phyloP scores from a whole-genome alignment of 1,139 yeast genomes.

The Kodamaea suecica region DNA sequence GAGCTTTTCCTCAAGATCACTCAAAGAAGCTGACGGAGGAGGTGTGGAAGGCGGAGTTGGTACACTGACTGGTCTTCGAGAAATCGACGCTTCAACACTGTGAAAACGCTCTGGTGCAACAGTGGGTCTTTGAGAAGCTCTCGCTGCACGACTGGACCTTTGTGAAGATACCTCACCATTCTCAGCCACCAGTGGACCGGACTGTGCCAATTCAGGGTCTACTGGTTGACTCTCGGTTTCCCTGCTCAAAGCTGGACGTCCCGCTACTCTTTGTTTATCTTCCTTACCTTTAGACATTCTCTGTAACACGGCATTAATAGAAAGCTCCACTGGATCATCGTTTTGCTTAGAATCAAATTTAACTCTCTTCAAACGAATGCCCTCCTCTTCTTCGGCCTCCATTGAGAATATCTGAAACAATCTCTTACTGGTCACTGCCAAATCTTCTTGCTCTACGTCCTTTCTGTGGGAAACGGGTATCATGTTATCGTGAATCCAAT shows the following conservation, averaged over 20 bases:
- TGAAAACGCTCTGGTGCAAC: too few relatives aligned
- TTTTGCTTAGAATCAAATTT: constrained; percentile 4
- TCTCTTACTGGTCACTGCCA: constrained; percentile 32
- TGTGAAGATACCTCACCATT: too few relatives aligned
- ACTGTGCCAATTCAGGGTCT: too few relatives aligned
- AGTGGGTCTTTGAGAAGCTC: too few relatives aligned
- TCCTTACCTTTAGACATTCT: constrained; percentile 1
- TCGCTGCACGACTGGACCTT: too few relatives aligned
- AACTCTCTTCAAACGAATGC: neutral
- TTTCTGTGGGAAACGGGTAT: constrained; percentile 24
- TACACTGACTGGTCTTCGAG: neutral
- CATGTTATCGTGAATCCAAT: constrained; percentile 38
- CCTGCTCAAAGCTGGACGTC: too few relatives aligned
- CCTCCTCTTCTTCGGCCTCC: constrained; percentile 14
- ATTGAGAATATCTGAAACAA: constrained; percentile 34
- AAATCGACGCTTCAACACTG: neutral
- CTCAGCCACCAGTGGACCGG: too few relatives aligned
- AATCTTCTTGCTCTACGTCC: constrained; percentile 11
- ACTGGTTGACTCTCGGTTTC: too few relatives aligned
- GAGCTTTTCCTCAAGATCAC: constrained; percentile 3
- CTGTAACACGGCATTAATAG: constrained; percentile 1
- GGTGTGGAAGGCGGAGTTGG: too few relatives aligned
- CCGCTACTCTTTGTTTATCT: too few relatives aligned
- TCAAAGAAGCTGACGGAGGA: too few relatives aligned
- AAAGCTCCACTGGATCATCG: constrained; percentile 3